Evolutionary conservation across 805 yeast species (phyloP), one percentile per base, ranked within the genome.

Genomic region (Sugiyamaella americana): DNA sequence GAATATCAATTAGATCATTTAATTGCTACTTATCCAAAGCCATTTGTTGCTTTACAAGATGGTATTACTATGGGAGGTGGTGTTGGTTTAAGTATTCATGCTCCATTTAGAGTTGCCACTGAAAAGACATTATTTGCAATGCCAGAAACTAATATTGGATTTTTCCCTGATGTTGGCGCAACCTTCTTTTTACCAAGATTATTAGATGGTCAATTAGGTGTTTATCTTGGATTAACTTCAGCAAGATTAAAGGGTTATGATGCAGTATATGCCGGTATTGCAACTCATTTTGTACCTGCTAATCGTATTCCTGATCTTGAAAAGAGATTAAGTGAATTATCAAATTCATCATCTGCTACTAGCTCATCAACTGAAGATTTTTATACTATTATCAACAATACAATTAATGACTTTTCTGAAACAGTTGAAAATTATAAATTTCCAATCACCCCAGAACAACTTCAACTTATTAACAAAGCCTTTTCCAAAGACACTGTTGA

Each of bases 61-160:
- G 97, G 98, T 19, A 86, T 91, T 57, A 87, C 91, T 22, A 87
- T 93, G 95, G 98, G 98, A 46, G 98, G 98, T 44, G 98, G 98
- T 57, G 95, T 88, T 38, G 98, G 98, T 3, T 69, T 93, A 39
- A 74, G 91, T 0, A 83, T 87, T 37, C 98, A 93, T 66, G 82
- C 87, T 10, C 91, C 96, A 2, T 91, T 91, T 72, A 79, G 98
- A 60, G 70, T 93, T 34, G 95, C 94, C n/a, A 85, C 96, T 37
- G 97, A 91, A 58, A 76, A 78, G 58, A 89, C 98, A 8, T 75
- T 82, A 62, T 76, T 88, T 69, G 96, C 98, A 51, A 93, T 93
- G 98, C 98, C 98, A 5, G 98, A 93, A 67, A 84, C 94, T 74
- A 88, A 86, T 59, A 93, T 93, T 63, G 98, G 98, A 1, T 87